Evolutionary conservation across 129 eudicot species (phyloP).

Genomic region (Lactuca sativa): DNA sequence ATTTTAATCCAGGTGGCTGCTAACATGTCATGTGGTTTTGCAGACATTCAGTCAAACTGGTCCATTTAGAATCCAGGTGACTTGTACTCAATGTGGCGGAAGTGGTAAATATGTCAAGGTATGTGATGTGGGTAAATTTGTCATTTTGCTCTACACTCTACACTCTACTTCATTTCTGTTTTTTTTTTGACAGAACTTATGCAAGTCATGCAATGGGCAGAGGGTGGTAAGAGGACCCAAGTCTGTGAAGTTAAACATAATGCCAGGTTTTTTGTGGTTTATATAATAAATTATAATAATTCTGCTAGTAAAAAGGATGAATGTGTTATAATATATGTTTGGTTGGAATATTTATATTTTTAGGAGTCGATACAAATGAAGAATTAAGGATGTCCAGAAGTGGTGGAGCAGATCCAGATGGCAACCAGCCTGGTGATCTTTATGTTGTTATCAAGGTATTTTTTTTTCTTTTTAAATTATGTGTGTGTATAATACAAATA

Average conservation of each 20-base stretch:
- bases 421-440: conserved; percentile 91
- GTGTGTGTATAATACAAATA: not conserved
- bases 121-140: conserved; percentile 16
- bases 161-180: conserved; percentile 1
- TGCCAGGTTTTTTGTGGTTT: conserved; percentile 59
- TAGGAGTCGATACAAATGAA: conserved; percentile 79
- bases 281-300: not conserved
- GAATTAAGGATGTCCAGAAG: conserved; percentile 63
- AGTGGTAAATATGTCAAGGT: conserved; percentile 82
- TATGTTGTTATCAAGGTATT: conserved; percentile 66
- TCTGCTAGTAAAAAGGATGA: not conserved
- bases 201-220: conserved; percentile 80
- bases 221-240: conserved; percentile 74
- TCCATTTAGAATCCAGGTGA: conserved; percentile 63
- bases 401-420: conserved; percentile 98
- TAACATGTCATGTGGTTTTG: conserved; percentile 14
- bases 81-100: conserved; percentile 73
- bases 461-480: not conserved
- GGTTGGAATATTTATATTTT: conserved; percentile 22
- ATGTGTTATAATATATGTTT: not conserved
- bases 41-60: conserved; percentile 68
- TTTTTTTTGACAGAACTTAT: conserved; percentile 48
- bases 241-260: conserved; percentile 70
- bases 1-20: not conserved
- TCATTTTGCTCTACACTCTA: conserved; percentile 1